A percentile compares a stretch with the other conserved stretches of the same genome.
Evolutionary conservation across 179 eudicot genomes (phyloP).

Genomic region (Silene coronaria): DNA sequence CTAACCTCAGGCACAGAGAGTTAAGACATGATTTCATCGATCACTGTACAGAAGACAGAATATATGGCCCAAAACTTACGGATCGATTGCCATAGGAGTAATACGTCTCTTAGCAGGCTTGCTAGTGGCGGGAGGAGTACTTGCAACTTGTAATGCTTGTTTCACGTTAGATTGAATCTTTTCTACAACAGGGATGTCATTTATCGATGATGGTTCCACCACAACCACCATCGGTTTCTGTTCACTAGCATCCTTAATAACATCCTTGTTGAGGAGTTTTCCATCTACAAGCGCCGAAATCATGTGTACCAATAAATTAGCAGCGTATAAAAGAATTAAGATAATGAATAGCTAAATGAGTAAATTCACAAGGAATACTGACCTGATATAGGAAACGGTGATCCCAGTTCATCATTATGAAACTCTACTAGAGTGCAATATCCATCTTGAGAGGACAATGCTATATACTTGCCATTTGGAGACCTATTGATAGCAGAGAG

Average conservation of each 20-base stretch:
- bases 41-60: slow-evolving; percentile 5
- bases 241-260: slow-evolving; percentile 18
- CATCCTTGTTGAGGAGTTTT: slow-evolving; percentile 23
- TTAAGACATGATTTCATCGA: background rate
- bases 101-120: slow-evolving; percentile 85
- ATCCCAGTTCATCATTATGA: slow-evolving; percentile 70
- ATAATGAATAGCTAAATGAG: background rate
- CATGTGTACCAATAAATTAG: background rate
- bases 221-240: slow-evolving; percentile 27
- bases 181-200: slow-evolving; percentile 22
- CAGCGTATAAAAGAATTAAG: background rate
- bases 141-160: slow-evolving; percentile 27
- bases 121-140: slow-evolving; percentile 32
- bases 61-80: slow-evolving; percentile 13
- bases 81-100: slow-evolving; percentile 82
- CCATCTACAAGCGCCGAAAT: slow-evolving; percentile 28
- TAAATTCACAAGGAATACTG: slow-evolving; percentile 15
- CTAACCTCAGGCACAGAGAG: slow-evolving; percentile 16
- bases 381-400: slow-evolving; percentile 61
- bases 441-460: slow-evolving; percentile 91
- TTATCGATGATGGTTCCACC: slow-evolving; percentile 27
- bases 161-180: slow-evolving; percentile 22
- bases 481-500: slow-evolving; percentile 47
- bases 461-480: slow-evolving; percentile 62
- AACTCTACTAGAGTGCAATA: slow-evolving; percentile 93